Evolutionary conservation across 2,329 filamentous ascomycete genomes (phyloP), one percentile per base, ranked within the genome.

Genomic region (Aspergillus pseudonomiae): DNA sequence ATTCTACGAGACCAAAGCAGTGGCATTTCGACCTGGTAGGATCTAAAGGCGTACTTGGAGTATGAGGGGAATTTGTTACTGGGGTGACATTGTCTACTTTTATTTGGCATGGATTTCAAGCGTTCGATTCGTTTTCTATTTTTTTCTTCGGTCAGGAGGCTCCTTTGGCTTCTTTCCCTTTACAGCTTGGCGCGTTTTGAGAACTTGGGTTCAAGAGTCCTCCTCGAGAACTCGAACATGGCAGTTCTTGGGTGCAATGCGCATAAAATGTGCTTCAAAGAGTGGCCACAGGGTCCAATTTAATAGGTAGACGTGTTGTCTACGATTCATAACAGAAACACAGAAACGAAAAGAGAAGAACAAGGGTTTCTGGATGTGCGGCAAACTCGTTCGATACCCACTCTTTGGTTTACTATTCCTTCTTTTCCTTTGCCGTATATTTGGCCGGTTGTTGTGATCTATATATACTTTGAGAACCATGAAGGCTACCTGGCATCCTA

Each of bases 361-460:
- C 62, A 63, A 66, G 45, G 41, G 60, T 60, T 62, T 67, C 46
- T 50, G 58, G 46, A 63, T 65, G 63, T 60, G 59, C 67, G 61
- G 66, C 65, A 63, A 66, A 59, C 64, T 69, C 68, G 65, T 70
- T 73, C 67, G 69, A 75, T 76, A 74, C 72, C 74, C 72, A 70
- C 70, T 68, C 64, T 68, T 70, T 68, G 61, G 67, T 64, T 67
- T 45, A 41, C 39, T n/a, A 41, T 41, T n/a, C 26, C 26, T 28
- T 41, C 19, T 57, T 61, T 28, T 32, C 28, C 19, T 58, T 26
- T 21, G 32, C 30, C 19, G 7, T 54, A 21, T 24, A 10, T 16
- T 12, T 54, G 30, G n/a, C 21, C 52, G 19, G 52, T 12, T 11
- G 28, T 21, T 53, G 26, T 19, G 28, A 30, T 5, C 14, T 43